phyloP scores from a whole-genome alignment of 2,329 filamentous ascomycete genomes.

The Thermothelomyces thermophilus region DNA sequence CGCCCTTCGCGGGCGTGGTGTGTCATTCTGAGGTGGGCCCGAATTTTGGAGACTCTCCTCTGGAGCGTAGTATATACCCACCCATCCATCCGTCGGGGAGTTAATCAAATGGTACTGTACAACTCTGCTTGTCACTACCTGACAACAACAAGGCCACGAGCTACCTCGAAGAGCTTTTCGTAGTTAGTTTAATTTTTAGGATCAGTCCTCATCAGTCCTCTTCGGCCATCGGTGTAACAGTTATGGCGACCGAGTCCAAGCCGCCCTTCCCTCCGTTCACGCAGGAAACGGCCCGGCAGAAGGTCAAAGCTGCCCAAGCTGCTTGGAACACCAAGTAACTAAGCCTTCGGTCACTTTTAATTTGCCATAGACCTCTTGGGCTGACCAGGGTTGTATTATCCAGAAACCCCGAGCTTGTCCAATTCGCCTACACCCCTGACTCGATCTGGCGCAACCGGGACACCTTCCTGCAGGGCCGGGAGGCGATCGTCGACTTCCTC shows the following conservation, averaged over 20 bases:
- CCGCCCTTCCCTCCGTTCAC: slow-evolving; percentile 67
- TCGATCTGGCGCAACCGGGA: slow-evolving; percentile 76
- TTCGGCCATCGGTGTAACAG: slow-evolving; percentile 4
- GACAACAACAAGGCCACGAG: no score
- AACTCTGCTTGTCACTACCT: no score
- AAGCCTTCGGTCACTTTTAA: slow-evolving; percentile 6
- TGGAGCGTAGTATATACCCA: no score
- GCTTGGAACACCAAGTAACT: slow-evolving; percentile 78
- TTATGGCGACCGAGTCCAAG: slow-evolving; percentile 23
- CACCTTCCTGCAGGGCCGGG: slow-evolving; percentile 61
- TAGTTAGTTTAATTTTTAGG: no score
- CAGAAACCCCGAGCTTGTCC: slow-evolving; percentile 59
- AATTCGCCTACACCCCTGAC: slow-evolving; percentile 67
- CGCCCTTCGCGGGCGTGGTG: not conserved
- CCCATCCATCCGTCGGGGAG: not conserved
- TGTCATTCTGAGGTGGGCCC: not conserved
- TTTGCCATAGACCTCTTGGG: not conserved
- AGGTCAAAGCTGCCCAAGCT: slow-evolving; percentile 80
- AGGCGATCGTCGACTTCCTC: slow-evolving; percentile 62
- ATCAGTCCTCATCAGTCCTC: not conserved
- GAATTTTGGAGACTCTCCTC: not conserved
- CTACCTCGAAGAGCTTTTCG: no score
- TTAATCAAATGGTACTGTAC: not conserved
- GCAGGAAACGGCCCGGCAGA: slow-evolving; percentile 59
- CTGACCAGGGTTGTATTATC: not conserved